phyloP scores from a whole-genome alignment of 2,329 filamentous ascomycete genomes.

The Colletotrichum phormii region DNA sequence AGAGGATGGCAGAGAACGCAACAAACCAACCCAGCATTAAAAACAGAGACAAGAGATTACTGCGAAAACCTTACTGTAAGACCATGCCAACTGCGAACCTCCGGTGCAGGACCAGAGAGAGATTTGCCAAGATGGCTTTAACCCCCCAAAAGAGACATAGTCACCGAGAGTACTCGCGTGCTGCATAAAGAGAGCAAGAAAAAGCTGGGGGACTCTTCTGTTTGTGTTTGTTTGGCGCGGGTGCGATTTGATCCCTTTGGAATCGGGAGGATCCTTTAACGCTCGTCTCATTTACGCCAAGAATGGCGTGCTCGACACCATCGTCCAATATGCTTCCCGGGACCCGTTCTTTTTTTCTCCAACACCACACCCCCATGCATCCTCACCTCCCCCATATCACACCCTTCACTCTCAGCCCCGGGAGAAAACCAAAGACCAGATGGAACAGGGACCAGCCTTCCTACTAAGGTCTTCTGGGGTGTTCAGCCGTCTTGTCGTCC shows the following conservation, averaged over 20 bases:
- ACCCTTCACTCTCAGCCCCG: neutral
- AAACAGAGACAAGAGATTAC: neutral
- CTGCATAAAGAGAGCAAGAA: neutral
- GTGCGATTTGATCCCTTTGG: neutral
- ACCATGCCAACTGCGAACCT: slow-evolving; percentile 9
- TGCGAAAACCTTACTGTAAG: neutral
- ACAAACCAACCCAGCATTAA: neutral
- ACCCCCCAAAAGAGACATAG: neutral
- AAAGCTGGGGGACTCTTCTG: neutral
- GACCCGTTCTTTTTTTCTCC: slow-evolving; percentile 20
- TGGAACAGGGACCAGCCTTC: slow-evolving; percentile 4
- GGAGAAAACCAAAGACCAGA: neutral
- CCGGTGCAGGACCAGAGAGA: neutral
- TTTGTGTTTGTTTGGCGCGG: slow-evolving; percentile 29
- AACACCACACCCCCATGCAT: neutral
- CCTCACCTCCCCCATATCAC: neutral
- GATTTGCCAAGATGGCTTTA: neutral
- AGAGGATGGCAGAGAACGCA: neutral
- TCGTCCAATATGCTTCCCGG: slow-evolving; percentile 32
- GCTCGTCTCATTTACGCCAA: slow-evolving; percentile 36
- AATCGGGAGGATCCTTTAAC: slow-evolving; percentile 17
- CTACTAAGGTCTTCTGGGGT: neutral
- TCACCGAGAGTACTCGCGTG: neutral
- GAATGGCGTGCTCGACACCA: slow-evolving; percentile 36
- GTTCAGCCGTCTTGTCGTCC: neutral